Conservation (phyloP, 202 grass and related monocot genomes). For the Elaeis oleifera region DNA sequence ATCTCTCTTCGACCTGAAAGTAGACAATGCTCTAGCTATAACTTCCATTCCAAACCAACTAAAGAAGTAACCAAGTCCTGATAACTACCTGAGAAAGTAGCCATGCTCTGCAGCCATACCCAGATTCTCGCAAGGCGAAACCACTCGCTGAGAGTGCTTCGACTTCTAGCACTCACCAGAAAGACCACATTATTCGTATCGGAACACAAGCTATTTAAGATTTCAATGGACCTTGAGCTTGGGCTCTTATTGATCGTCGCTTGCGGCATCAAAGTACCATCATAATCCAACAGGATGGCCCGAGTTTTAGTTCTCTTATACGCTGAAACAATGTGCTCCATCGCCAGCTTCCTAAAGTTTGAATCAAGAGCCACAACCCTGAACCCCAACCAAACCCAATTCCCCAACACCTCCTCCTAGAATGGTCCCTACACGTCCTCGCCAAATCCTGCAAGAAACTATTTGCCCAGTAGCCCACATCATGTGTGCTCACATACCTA, state of each 20-base stretch:
- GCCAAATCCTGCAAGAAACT: slow-evolving; percentile 7
- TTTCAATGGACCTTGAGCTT: background rate
- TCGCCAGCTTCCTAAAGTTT: too few relatives aligned
- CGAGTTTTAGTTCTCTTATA: background rate
- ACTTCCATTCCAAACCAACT: too few relatives aligned
- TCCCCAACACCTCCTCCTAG: too few relatives aligned
- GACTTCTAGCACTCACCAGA: slow-evolving; percentile 2
- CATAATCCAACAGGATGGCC: slow-evolving; percentile 9
- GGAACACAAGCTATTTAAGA: background rate
- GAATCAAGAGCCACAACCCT: too few relatives aligned
- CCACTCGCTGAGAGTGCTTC: background rate
- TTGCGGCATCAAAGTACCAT: slow-evolving; percentile 3
- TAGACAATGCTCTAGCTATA: too few relatives aligned
- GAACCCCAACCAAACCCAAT: too few relatives aligned
- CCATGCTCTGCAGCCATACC: background rate
- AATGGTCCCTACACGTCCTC: too few relatives aligned
- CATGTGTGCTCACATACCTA: background rate
- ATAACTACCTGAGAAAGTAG: too few relatives aligned
- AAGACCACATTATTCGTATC: slow-evolving; percentile 10
- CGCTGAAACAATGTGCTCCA: slow-evolving; percentile 9
- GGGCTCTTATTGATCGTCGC: background rate
- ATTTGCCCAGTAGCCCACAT: slow-evolving; percentile 4
- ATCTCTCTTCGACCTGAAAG: too few relatives aligned
- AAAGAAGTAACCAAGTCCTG: too few relatives aligned
- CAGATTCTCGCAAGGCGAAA: slow-evolving; percentile 2